Conservation (phyloP, 2,329 filamentous ascomycete genomes). For the Diaporthe sp. region DNA sequence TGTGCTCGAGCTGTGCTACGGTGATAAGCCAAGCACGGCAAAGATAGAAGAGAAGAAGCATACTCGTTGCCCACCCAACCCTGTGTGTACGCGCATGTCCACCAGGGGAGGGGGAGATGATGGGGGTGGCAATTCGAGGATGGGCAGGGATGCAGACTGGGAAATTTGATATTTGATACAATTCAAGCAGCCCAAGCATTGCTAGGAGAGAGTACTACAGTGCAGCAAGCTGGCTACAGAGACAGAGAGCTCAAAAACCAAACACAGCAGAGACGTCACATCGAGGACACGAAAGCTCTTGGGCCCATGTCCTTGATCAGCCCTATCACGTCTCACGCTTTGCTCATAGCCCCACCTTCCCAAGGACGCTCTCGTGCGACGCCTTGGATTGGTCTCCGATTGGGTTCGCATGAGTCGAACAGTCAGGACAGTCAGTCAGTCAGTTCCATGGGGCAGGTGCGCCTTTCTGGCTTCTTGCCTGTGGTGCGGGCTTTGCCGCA, state of each 20-base stretch:
- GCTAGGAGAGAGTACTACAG: too few relatives aligned
- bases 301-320: slow-evolving; percentile 11
- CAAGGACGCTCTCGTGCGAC: slow-evolving; percentile 20
- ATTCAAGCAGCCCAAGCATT: background rate
- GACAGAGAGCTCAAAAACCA: background rate
- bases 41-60: background rate
- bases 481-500: background rate
- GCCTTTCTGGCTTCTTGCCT: background rate
- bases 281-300: background rate
- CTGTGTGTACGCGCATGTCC: too few relatives aligned
- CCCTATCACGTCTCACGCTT: slow-evolving; percentile 29
- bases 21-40: background rate
- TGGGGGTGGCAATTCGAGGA: background rate
- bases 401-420: slow-evolving; percentile 14
- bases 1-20: background rate
- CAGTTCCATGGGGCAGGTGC: background rate
- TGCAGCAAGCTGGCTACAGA: too few relatives aligned
- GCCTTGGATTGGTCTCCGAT: slow-evolving; percentile 16
- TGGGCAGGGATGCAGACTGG: background rate
- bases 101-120: too few relatives aligned
- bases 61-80: too few relatives aligned
- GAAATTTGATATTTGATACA: background rate
- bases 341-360: background rate
- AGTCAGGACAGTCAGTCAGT: background rate
- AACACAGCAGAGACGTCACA: background rate